Percentiles rank a stretch among this genome's conserved stretches.
phyloP scores from a whole-genome alignment of 1,139 yeast species.

The Saccharomyces uvarum region DNA sequence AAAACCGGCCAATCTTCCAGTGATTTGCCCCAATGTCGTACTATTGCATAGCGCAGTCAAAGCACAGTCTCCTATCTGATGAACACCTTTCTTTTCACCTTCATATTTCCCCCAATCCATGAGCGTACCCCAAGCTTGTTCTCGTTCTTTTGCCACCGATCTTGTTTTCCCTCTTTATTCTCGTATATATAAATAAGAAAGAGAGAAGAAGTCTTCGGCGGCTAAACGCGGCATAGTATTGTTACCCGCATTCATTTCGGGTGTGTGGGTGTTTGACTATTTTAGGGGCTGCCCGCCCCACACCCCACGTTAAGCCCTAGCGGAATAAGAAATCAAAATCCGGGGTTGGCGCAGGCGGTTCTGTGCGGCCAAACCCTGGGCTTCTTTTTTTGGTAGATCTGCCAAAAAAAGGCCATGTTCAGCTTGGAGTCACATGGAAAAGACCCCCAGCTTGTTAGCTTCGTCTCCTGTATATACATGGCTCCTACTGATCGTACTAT shows the following conservation, averaged over 20 bases:
- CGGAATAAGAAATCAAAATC: neutral
- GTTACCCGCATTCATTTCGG: neutral
- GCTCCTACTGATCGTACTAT: neutral
- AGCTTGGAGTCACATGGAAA: neutral
- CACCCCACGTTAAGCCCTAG: neutral
- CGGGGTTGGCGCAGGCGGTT: neutral
- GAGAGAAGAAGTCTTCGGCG: neutral
- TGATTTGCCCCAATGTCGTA: too few relatives aligned
- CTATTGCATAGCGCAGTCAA: too few relatives aligned
- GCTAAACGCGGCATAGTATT: neutral
- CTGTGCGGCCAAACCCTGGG: neutral
- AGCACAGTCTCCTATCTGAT: neutral
- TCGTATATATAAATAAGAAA: neutral
- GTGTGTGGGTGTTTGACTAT: neutral
- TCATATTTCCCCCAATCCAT: neutral
- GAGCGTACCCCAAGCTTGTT: neutral
- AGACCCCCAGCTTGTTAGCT: neutral
- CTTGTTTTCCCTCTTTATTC: neutral
- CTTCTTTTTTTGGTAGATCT: neutral
- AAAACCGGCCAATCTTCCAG: too few relatives aligned
- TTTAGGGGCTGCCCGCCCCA: neutral
- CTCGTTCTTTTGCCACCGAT: neutral
- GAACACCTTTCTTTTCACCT: neutral
- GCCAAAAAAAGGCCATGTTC: neutral
- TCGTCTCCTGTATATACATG: neutral